Base-by-base conservation (phyloP, 2,329 filamentous ascomycete species). In the Zasmidium citrigriseum region DNA sequence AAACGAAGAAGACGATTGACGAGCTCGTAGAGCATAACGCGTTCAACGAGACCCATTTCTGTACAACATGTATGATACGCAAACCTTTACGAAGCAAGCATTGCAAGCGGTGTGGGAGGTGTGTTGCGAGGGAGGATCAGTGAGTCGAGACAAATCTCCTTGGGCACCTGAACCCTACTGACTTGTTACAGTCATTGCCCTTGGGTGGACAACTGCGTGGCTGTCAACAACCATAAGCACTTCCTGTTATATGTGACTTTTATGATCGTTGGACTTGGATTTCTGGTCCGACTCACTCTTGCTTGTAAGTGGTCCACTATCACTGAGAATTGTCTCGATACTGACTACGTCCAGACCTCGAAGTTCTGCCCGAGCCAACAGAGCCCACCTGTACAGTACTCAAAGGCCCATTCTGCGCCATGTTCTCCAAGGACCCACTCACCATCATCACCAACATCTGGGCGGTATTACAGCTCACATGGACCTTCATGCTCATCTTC, bases 111-210 rank as follows among this genome's bases (percentile, higher is more conserved):
- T 99, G 95, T 73, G 86, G 89, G 68, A 89, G 93, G 64, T 99
- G 95, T 73, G 90, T 99, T 54, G 92, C 93, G 55, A 96, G 96
- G 75, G 91, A 96, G 77, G 95, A 99, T 72, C 95, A 99, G 91
- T 96, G 77, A 82, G 90, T 82, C 5, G 18, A 24, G 12, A 21
- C 7, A 11, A 10, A 25, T 48, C 23, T 10, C 3, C n/a, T 7
- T 16, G 27, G n/a, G 21, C 12, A 47, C 16, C 9, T 23, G 16
- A 22, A 23, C 20, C 54, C 58, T 20, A 59, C 56, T 60, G 25
- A 55, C 23, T 2, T 12, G 27, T 46, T n/a, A 27, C 64, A 96
- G 91, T 71, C 95, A 99, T 72, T 99, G 95, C 70, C 95, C 95
- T 0, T 99, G 95, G 95, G 90, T 98, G 22, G 90, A 96, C 77